Evolutionary conservation across 495 filamentous ascomycete species (phyloP).

Genomic region (Tuber brumale): DNA sequence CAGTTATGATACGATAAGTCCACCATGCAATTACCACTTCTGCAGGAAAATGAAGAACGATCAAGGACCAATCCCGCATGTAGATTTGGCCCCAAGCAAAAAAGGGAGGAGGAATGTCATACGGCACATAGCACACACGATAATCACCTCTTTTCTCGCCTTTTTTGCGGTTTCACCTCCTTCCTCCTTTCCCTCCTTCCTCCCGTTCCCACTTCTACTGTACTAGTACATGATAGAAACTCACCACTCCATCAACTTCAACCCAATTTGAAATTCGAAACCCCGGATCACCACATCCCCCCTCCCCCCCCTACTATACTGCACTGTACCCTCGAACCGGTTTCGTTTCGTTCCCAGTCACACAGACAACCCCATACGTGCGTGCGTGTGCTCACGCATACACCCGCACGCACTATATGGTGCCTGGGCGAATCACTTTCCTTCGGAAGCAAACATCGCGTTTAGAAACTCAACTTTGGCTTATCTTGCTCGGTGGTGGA

Average conservation of each 20-base stretch:
- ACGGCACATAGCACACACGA: neutral
- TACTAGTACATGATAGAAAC: neutral
- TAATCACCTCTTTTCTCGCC: neutral
- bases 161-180: neutral
- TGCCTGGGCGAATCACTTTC: neutral
- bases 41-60: neutral
- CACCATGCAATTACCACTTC: neutral
- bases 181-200: too few relatives aligned
- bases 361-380: neutral
- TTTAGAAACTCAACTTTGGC: neutral
- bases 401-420: neutral
- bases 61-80: neutral
- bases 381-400: neutral
- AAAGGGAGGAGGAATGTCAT: neutral
- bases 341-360: neutral
- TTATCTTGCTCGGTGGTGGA: neutral
- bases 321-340: neutral
- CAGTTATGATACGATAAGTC: neutral
- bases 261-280: neutral
- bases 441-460: constrained; percentile 1
- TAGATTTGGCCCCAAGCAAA: neutral
- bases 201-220: too few relatives aligned
- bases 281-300: neutral
- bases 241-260: neutral
- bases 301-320: neutral